These are phyloP conservation scores for Blastobotrys raffinosifermentans DNA, from an alignment of 1,139 yeast species.

Conservation along the genomic window DNA sequence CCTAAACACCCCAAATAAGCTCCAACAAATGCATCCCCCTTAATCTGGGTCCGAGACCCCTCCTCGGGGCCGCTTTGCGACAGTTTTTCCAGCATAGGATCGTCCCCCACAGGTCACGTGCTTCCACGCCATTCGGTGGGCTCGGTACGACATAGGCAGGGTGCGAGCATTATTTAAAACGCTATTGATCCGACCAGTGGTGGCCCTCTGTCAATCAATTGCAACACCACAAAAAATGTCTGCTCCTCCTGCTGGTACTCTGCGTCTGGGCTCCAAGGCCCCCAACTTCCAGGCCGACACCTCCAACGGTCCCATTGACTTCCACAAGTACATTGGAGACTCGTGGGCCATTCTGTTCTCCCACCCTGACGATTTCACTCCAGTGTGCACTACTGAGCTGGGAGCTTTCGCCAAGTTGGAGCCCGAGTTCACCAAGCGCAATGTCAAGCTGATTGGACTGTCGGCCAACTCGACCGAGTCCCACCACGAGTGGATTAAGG, in stretches of 20 bases:
- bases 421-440: constrained; percentile 73
- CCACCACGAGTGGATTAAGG: constrained; percentile 77
- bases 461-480: constrained; percentile 67
- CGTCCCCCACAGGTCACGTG: constrained; percentile 3
- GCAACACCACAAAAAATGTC: constrained; percentile 5
- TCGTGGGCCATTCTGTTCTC: constrained; percentile 77
- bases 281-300: constrained; percentile 75
- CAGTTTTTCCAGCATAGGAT: too few relatives aligned
- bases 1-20: too few relatives aligned
- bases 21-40: too few relatives aligned
- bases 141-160: background rate
- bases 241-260: constrained; percentile 25
- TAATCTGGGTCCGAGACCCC: too few relatives aligned
- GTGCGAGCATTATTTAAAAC: background rate
- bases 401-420: constrained; percentile 83
- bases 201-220: background rate
- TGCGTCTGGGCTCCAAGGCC: constrained; percentile 60
- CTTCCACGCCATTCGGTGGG: background rate
- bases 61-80: too few relatives aligned
- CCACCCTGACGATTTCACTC: constrained; percentile 86
- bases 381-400: constrained; percentile 84
- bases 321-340: constrained; percentile 71
- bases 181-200: background rate
- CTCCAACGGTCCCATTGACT: constrained; percentile 65
- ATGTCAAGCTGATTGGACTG: constrained; percentile 70